These are phyloP conservation scores for Rhizopogon vulgaris DNA, from an alignment of 768 basidiomycete species.

Conservation along the genomic window DNA sequence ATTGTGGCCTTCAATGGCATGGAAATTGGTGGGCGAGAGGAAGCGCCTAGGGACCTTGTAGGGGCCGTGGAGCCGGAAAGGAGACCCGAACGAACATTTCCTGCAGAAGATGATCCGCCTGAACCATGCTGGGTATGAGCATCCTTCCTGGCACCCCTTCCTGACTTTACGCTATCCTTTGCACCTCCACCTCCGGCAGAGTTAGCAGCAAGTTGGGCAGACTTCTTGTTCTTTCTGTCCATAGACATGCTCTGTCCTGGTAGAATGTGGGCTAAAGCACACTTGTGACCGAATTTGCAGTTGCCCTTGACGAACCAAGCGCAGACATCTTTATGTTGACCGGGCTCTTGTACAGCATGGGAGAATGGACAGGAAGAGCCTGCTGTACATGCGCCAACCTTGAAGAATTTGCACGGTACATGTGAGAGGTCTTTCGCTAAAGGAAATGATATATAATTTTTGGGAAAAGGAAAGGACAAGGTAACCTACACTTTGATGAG, in stretches of 20 bases:
- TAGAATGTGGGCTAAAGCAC: slow-evolving; percentile 89
- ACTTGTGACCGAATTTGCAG: slow-evolving; percentile 75
- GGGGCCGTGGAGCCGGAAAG: slow-evolving; percentile 63
- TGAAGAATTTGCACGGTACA: slow-evolving; percentile 98
- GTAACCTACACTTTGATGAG: slow-evolving; percentile 25
- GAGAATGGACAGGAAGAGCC: slow-evolving; percentile 96
- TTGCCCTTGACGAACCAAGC: slow-evolving; percentile 94
- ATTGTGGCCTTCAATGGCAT: slow-evolving; percentile 68
- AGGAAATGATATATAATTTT: not conserved
- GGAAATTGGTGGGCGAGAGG: slow-evolving; percentile 54
- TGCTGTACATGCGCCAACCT: slow-evolving; percentile 89
- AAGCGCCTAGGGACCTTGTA: slow-evolving; percentile 40
- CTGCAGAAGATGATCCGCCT: slow-evolving; percentile 8
- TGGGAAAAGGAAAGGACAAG: slow-evolving; percentile 2
- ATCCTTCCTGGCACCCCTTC: slow-evolving; percentile 31
- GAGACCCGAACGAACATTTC: slow-evolving; percentile 17
- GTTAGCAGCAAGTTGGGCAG: slow-evolving; percentile 64
- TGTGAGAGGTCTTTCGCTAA: slow-evolving; percentile 86
- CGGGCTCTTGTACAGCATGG: slow-evolving; percentile 66
- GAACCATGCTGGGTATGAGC: slow-evolving; percentile 19
- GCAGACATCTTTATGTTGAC: slow-evolving; percentile 74
- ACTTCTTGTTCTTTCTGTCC: slow-evolving; percentile 97
- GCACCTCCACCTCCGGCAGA: slow-evolving; percentile 25
- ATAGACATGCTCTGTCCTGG: slow-evolving; percentile 93
- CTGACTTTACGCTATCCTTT: slow-evolving; percentile 29